Base-by-base conservation (phyloP, 257 asterid species). In the Cynanchum wilfordii region DNA sequence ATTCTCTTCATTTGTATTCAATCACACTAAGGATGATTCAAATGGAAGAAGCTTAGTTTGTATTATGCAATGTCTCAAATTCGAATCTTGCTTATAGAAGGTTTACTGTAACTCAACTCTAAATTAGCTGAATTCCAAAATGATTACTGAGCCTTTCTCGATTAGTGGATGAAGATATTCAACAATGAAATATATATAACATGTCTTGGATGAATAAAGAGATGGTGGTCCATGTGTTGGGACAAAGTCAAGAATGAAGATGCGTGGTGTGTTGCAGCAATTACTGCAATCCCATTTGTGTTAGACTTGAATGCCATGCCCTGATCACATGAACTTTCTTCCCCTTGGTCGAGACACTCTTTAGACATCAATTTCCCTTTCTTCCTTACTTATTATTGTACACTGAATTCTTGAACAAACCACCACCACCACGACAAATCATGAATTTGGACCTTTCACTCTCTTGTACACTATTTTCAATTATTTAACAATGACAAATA, bases 321-420 rank as follows among this genome's bases (percentile, higher is more conserved):
- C 27, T 25, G 42, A 33, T 78, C 77, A 78, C 82, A 63, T 73
- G 78, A 60, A 17, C 25, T 78, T 78, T 76, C 75, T 60, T 69
- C 27, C 27, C 24, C 36, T 20, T 24, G 75, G 71, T 59, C 68
- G 58, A 51, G 51, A 65, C 24, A 15, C 38, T 33, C 38, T 33
- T 33, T 33, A 33, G 38, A 33, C 38, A 33, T 33, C 38, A 33
- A 33, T 33, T 33, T 5, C 38, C 38, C 38, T 33, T 33, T 33
- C 38, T 3, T 33, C 4, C 5, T 33, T 33, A 4, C 38, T n/a
- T 15, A 63, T 63, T 63, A 25, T 10, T 13, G 68, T 16, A 2
- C 49, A 36, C 40, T 63, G 27, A 29, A 17, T 42, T 7, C 49
- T 30, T 63, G 24, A 36, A 63, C 68, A 63, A 36, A 33, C 25